Base-by-base conservation (phyloP, 306 rosid genomes). In the Pterocarpus macrocarpus region DNA sequence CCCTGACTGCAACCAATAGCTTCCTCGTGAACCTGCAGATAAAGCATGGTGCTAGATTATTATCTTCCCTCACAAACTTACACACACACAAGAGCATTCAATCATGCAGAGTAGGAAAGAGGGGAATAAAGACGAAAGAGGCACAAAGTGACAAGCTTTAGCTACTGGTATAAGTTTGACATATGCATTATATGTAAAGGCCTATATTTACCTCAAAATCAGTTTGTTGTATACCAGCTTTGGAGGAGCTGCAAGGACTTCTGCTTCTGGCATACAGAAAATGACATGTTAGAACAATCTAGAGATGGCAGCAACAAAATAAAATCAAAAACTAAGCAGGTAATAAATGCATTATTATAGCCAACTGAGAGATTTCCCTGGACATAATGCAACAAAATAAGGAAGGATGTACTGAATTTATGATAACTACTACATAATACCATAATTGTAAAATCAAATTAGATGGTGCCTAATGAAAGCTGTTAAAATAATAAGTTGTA, bases 201-300 rank as follows among this genome's bases (percentile, higher is more conserved):
- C 71, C 61, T 35, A 64, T 3, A 7, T 76, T 68, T 89, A 91
- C 99, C 97, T 85, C 83, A 95, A 88, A 80, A 93, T 89, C 53
- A 91, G 90, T 83, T 90, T 95, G 90, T 92, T 91, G 80, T 93
- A 95, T 33, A 95, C 98, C 88, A 93, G 64, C 89, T 92, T 91
- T 62, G 97, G 98, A 83, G 99, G 98, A 83, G 98, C 99, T 36
- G 93, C 79, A 28, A 95, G 98, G 81, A 91, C 89, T 87, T 90
- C 97, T 43, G 91, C 96, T 84, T 95, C 98, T 95, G 91, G 64
- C 64, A 80, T 76, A 81, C 72, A 88, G 71, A 84, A 64, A 64
- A 77, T 10, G 65, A 86, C 63, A 68, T 11, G 45, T 64, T 86
- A 83, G 38, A 77, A 30, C 74, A 73, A 47, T 45, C 43, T 58